Evolutionary conservation across 1,284 basidiomycete genomes (phyloP), one percentile per base, ranked within the genome.

Genomic region (Lentinula novae-zelandiae): DNA sequence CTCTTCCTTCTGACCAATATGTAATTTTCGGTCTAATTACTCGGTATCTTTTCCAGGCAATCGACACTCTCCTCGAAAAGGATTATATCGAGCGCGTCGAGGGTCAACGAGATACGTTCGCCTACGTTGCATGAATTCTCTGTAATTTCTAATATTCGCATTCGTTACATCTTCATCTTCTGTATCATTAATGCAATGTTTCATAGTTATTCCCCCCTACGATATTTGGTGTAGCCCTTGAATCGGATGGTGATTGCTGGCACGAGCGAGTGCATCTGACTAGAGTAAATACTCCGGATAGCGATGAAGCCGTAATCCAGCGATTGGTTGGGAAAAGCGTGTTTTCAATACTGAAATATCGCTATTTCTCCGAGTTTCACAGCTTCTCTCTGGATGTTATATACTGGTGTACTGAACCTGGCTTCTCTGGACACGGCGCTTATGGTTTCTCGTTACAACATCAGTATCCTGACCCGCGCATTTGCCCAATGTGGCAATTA

Each of bases 1-100:
- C 44, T 22, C 9, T 46, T 20, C 62, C 5, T 20, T 56, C 34
- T 44, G n/a, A 15, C 51, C 53, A 12, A 40, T 6, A 27, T 60
- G 6, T 31, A 13, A n/a, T 17, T 22, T 31, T 22, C 20, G 22
- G 48, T 20, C 22, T 53, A 53, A 60, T 8, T 38, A 46, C 48
- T 53, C 52, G 10, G 48, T 51, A 2, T 12, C 9, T 62, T 57
- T 46, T 33, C 10, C 57, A 94, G 90, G 96, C 96, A n/a, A 98
- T 99, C 69, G 97, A 99, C 71, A 90, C 92, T 42, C 78, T 99
- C 40, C 83, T 99, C 59, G 96, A 99, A 79, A 97, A 98, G 76
- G 97, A 98, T 76, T 99, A 97, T 73, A 90, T 99, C 63, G 95
- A 98, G 73, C 89, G 96, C 42, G 90, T 93, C 31, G 92, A 93